phyloP scores from a whole-genome alignment of 257 asterid species.

The Leonotis leonurus region DNA sequence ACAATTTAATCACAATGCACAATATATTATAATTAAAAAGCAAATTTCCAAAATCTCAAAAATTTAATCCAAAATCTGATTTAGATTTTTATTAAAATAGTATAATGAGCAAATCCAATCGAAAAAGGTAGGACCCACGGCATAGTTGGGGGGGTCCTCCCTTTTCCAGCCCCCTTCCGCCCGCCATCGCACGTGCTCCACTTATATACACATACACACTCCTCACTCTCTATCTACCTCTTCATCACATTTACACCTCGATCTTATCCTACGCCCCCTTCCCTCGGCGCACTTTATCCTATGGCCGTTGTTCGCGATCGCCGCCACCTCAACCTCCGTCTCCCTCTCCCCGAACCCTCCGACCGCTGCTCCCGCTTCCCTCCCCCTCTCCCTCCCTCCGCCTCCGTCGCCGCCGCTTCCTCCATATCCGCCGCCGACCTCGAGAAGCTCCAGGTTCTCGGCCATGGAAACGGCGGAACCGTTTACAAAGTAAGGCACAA shows the following conservation, averaged over 20 bases:
- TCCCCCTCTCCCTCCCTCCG: conserved; percentile 28
- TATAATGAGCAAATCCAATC: neutral
- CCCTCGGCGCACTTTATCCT: neutral
- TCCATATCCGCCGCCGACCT: conserved; percentile 45
- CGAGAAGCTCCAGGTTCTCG: conserved; percentile 75
- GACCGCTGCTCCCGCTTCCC: conserved; percentile 75
- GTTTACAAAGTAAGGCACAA: conserved; percentile 84
- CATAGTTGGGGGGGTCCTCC: too few species aligned
- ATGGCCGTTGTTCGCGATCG: conserved; percentile 81
- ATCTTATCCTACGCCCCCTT: conserved; percentile 11
- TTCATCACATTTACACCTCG: neutral
- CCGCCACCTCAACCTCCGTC: conserved; percentile 78
- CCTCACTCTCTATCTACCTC: neutral
- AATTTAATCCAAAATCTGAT: neutral
- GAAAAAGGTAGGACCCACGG: neutral
- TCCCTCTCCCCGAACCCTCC: conserved; percentile 56
- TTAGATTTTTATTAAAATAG: too few species aligned
- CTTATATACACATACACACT: conserved; percentile 16
- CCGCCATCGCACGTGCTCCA: conserved; percentile 44
- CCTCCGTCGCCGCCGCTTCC: conserved; percentile 15
- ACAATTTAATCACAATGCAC: neutral
- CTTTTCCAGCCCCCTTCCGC: conserved; percentile 22
- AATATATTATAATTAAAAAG: neutral
- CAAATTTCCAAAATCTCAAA: neutral
- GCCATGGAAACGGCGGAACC: conserved; percentile 86